Base-by-base conservation (phyloP, 352 stramenopile genomes). In the Thalassiosira allenii region DNA sequence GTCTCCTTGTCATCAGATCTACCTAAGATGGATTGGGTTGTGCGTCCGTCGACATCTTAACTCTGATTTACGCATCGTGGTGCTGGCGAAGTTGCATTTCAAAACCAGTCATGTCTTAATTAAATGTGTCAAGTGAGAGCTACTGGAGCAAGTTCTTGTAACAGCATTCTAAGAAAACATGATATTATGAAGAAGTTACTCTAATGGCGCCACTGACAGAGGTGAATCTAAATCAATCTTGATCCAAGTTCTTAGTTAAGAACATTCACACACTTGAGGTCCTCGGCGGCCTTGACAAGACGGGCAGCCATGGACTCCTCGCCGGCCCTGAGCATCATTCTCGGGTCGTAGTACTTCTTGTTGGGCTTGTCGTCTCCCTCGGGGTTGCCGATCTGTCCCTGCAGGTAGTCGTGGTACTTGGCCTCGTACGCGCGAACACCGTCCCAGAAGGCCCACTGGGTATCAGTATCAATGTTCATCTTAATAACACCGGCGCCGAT, bases 401-500 rank as follows among this genome's bases (percentile, higher is more conserved):
- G 97, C 32, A 99, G 86, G 92, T 98, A 99, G 72, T 95, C 96
- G 91, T 98, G 97, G 94, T 99, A 98, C 68, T 95, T 95, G 76
- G 96, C 92, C 91, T 99, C 98, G 86, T 98, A 99, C 83, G 95
- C 94, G 57, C 90, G 90, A 71, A 99, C 93, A 82, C 97, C 97
- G 87, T 99, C 95, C 97, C 97, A 99, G 96, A 98, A 99, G 58
- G 96, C 95, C 97, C 97, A 99, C 93, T 99, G 97, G 71, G 96
- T 99, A 91, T 99, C 97, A 75, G 97, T 99, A 93, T 99, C 97
- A 86, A 99, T 98, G 95, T 99, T 99, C 97, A 99, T 99, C 95
- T 99, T 99, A 77, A 99, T 96, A 52, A 99, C 96, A 83, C 97
- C 97, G 72, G 97, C 97, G 83, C 96, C 91, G 75, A 98, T 97